Evolutionary conservation across 2,329 filamentous ascomycete genomes (phyloP), one percentile per base, ranked within the genome.

Genomic region (Polychaeton citri): DNA sequence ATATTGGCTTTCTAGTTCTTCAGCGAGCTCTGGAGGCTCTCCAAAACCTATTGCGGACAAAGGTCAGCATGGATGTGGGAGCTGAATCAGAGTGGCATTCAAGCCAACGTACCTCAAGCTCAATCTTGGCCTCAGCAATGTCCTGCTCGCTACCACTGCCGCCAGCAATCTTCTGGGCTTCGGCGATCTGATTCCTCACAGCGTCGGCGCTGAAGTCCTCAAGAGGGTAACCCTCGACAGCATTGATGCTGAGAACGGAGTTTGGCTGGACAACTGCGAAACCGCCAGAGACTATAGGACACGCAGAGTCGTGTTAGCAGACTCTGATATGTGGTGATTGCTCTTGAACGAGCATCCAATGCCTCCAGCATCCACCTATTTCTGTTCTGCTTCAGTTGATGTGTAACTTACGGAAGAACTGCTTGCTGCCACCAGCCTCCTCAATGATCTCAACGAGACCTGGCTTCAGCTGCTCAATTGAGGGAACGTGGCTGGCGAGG

Each of bases 391-490:
- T n/a, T n/a, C n/a, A n/a, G n/a, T n/a, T n/a, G n/a, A n/a, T n/a
- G n/a, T n/a, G n/a, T 34, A 31, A 78, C 85, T 54, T 83, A 94
- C 87, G 75, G 81, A 98, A 98, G 72, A 90, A 98, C 68, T 92
- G 84, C 78, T 98, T 98, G 81, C 63, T 79, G 49, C 71, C 72
- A 58, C 85, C 83, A 58, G 69, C 75, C 75, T 98, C 90, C 73
- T 96, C 88, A 51, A 96, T 76, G 59, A 98, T 74, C 73, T 96
- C 88, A 51, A 98, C 74, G 51, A 96, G 69, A 58, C 90, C 90
- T 43, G 90, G 87, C 76, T 92, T 94, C 65, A 98, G 74, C 74
- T 98, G 90, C 74, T 98, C 90, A 60, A 98, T 96, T 44, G 87
- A 86, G 48, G 90, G 87, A 56, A 98, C 90, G 76, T 98, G 90